Conservation (phyloP, 2,329 filamentous ascomycete species). For the Paraphaeosphaeria sporulosa region DNA sequence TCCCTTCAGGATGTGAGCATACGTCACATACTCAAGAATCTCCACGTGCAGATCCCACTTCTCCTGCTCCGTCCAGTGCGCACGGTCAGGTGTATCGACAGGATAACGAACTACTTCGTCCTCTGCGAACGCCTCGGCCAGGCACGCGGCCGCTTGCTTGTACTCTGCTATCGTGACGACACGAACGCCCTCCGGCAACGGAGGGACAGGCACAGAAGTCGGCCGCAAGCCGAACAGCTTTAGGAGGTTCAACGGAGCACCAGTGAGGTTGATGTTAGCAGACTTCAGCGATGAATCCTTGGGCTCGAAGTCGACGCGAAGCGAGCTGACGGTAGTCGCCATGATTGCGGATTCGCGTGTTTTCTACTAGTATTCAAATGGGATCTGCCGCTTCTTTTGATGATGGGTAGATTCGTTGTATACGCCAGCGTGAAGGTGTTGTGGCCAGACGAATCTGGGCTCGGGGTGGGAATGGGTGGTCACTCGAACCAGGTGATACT, state of each 20-base stretch:
- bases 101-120: constrained; percentile 80
- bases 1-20: constrained; percentile 77
- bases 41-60: constrained; percentile 80
- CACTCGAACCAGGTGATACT: constrained; percentile 43
- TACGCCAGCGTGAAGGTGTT: constrained; percentile 52
- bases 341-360: constrained; percentile 54
- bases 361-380: constrained; percentile 56
- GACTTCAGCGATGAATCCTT: constrained; percentile 50
- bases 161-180: constrained; percentile 71
- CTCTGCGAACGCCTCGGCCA: constrained; percentile 79
- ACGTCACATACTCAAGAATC: constrained; percentile 79
- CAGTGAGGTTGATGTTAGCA: constrained; percentile 38
- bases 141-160: constrained; percentile 72
- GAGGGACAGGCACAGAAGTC: constrained; percentile 26
- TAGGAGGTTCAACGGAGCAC: constrained; percentile 38
- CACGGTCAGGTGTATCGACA: constrained; percentile 73
- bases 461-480: constrained; percentile 27
- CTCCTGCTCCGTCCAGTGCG: constrained; percentile 67
- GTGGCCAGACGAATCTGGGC: constrained; percentile 28
- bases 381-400: constrained; percentile 57
- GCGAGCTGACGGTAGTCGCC: constrained; percentile 50
- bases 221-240: constrained; percentile 39
- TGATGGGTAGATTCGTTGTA: constrained; percentile 47
- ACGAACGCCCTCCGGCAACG: constrained; percentile 62
- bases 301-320: constrained; percentile 40